Conservation (phyloP, 2,329 filamentous ascomycete species). For the Fonsecaea pedrosoi region DNA sequence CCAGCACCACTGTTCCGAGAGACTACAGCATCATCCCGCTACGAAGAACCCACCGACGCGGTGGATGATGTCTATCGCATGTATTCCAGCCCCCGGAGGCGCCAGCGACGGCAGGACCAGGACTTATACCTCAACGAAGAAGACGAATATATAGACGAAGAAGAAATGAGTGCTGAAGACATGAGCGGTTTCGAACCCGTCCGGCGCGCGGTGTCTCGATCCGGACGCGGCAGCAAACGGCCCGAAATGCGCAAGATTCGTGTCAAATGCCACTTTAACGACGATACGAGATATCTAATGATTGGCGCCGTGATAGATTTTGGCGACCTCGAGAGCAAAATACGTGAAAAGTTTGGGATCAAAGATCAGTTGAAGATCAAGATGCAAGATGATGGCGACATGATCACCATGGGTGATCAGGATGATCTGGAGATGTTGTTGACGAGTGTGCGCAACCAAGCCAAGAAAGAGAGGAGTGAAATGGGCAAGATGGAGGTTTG, state of each 20-base stretch:
- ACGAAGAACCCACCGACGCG: constrained; percentile 47
- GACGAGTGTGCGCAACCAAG: constrained; percentile 69
- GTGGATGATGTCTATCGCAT: constrained; percentile 51
- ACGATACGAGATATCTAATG: constrained; percentile 93
- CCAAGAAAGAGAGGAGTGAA: constrained; percentile 75
- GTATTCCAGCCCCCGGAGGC: constrained; percentile 42
- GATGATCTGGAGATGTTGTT: constrained; percentile 93
- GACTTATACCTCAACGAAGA: constrained; percentile 75
- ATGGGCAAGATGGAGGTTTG: constrained; percentile 95
- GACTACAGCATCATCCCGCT: constrained; percentile 40
- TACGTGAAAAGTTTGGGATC: constrained; percentile 86
- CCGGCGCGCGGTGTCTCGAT: constrained; percentile 23
- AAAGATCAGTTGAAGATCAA: constrained; percentile 72
- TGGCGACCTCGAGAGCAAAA: constrained; percentile 75
- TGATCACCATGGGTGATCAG: constrained; percentile 97
- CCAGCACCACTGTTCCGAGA: constrained; percentile 45
- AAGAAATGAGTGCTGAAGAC: constrained; percentile 56
- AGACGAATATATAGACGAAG: constrained; percentile 73
- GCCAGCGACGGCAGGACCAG: constrained; percentile 44
- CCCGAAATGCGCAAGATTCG: constrained; percentile 78
- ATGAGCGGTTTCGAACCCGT: constrained; percentile 37
- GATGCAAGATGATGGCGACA: constrained; percentile 85
- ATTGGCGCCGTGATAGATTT: constrained; percentile 70
- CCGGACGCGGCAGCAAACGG: constrained; percentile 42
- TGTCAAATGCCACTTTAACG: constrained; percentile 84